Evolutionary conservation across 257 asterid species (phyloP).

Genomic region (Craterostigma plantagineum): DNA sequence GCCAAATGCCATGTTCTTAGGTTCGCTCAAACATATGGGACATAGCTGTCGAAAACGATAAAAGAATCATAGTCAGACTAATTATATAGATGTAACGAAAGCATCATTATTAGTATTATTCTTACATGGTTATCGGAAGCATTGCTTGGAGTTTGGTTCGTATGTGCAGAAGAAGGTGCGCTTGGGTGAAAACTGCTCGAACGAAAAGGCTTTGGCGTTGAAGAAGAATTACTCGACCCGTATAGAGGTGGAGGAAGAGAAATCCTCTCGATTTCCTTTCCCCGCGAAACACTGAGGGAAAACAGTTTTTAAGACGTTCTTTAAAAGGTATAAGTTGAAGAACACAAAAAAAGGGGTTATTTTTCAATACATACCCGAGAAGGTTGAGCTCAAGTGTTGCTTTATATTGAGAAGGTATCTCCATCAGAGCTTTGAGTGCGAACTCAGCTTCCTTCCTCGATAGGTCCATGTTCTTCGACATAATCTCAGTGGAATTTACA

Average conservation of each 20-base stretch:
- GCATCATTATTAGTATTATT: not conserved
- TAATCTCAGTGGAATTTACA: slow-evolving; percentile 81
- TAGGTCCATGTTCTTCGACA: slow-evolving; percentile 49
- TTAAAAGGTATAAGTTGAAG: not conserved
- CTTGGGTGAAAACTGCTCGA: slow-evolving; percentile 39
- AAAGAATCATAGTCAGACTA: no score
- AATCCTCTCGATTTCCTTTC: slow-evolving; percentile 49
- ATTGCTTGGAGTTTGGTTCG: slow-evolving; percentile 29
- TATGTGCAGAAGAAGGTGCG: slow-evolving; percentile 40
- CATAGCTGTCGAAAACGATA: no score
- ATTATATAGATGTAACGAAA: no score
- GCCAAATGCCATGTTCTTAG: no score
- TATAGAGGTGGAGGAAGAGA: slow-evolving; percentile 76
- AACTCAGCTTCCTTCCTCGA: slow-evolving; percentile 88
- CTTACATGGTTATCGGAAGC: slow-evolving; percentile 55
- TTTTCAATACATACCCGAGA: slow-evolving; percentile 40
- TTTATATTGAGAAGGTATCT: slow-evolving; percentile 85
- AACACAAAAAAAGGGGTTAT: not conserved
- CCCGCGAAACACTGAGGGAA: slow-evolving; percentile 39
- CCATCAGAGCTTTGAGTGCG: slow-evolving; percentile 91
- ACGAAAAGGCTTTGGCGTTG: slow-evolving; percentile 37
- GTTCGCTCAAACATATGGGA: no score
- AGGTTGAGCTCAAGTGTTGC: slow-evolving; percentile 83
- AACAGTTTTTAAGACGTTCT: no score
- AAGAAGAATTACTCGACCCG: slow-evolving; percentile 35